Percentiles rank a stretch among this genome's conserved stretches.
phyloP scores from a whole-genome alignment of 2,329 filamentous ascomycete species.

The Paecilomyces sp. region DNA sequence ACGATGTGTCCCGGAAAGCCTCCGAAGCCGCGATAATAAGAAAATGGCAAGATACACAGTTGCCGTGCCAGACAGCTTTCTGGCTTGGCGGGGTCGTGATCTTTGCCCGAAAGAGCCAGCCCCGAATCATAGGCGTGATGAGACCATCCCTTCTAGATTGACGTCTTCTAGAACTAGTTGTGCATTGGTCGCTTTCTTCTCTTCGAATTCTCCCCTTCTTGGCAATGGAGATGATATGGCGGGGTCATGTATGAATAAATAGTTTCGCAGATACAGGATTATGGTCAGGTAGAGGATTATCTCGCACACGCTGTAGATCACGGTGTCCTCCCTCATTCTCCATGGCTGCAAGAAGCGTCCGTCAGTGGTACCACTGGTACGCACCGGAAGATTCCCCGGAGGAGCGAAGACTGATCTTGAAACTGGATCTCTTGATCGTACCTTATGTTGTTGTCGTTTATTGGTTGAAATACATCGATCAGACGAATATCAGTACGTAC shows the following conservation, averaged over 20 bases:
- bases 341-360: not conserved
- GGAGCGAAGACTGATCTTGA: conserved; percentile 44
- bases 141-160: not conserved
- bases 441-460: conserved; percentile 47
- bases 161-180: not conserved
- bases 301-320: not conserved
- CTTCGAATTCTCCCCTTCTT: not conserved
- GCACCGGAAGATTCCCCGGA: conserved; percentile 39
- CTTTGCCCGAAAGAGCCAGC: not conserved
- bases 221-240: not conserved
- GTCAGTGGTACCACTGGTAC: conserved; percentile 29
- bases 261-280: not conserved
- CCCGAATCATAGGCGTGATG: not conserved
- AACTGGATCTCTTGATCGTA: conserved; percentile 47
- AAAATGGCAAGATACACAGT: not conserved
- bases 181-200: not conserved
- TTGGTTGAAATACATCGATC: conserved; percentile 43
- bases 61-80: not conserved
- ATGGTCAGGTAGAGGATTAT: not conserved
- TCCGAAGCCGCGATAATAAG: not conserved
- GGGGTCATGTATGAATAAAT: not conserved
- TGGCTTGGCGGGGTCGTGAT: not conserved
- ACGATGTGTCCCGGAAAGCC: not conserved
- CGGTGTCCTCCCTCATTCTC: not conserved
- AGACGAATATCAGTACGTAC: not conserved